phyloP scores from a whole-genome alignment of 148 eudicot genomes.

The Camellia lanceoleosa region DNA sequence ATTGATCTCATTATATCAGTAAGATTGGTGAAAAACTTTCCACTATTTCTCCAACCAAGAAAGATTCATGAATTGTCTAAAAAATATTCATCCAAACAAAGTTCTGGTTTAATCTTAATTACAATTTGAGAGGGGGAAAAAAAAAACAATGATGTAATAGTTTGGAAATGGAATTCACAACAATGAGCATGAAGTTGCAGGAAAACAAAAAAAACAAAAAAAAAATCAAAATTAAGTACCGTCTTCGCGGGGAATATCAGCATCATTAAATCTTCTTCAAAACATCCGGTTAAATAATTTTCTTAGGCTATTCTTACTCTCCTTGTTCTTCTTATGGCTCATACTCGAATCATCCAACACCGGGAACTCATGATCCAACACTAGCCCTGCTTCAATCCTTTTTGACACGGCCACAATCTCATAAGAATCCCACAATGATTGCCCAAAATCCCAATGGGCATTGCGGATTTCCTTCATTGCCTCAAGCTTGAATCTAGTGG shows the following conservation, averaged over 20 bases:
- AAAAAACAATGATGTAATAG: not conserved
- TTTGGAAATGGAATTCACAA: not conserved
- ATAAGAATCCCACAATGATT: slow-evolving; percentile 78
- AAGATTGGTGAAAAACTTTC: too few relatives aligned
- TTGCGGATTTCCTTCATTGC: slow-evolving; percentile 22
- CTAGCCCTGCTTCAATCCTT: slow-evolving; percentile 55
- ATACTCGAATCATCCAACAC: slow-evolving; percentile 22
- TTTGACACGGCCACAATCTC: slow-evolving; percentile 73
- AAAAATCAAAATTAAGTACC: not conserved
- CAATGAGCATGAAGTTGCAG: not conserved
- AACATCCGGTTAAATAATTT: slow-evolving; percentile 53
- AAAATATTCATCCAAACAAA: too few relatives aligned
- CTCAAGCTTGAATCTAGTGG: slow-evolving; percentile 69
- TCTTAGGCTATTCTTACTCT: slow-evolving; percentile 69
- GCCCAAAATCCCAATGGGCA: slow-evolving; percentile 56
- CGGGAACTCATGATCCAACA: slow-evolving; percentile 33
- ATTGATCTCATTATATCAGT: too few relatives aligned
- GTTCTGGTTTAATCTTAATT: not conserved
- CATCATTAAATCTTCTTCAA: slow-evolving; percentile 55
- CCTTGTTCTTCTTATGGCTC: slow-evolving; percentile 33
- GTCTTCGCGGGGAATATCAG: slow-evolving; percentile 19
- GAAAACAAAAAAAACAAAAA: not conserved
- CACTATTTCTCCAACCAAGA: too few relatives aligned
- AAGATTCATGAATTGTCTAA: too few relatives aligned
- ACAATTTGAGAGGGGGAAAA: not conserved